Conservation (phyloP, 2,329 filamentous ascomycete species). For the Acarospora socialis region DNA sequence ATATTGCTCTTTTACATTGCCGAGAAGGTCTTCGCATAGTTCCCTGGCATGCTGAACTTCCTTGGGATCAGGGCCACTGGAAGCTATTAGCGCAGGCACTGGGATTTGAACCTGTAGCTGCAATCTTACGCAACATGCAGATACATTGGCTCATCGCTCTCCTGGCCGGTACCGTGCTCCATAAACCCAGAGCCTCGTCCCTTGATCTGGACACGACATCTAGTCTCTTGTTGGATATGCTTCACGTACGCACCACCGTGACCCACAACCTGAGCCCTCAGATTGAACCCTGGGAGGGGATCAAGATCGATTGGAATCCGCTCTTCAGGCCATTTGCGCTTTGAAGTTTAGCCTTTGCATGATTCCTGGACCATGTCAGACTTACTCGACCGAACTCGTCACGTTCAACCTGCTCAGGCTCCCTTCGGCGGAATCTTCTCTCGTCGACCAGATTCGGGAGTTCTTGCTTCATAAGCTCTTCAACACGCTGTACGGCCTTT, state of each 20-base stretch:
- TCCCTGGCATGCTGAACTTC: conserved; percentile 80
- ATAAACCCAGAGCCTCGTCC: conserved; percentile 89
- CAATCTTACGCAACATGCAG: conserved; percentile 72
- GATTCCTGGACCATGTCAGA: conserved; percentile 13
- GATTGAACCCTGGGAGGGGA: conserved; percentile 83
- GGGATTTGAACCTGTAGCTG: conserved; percentile 2
- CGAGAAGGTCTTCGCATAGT: conserved; percentile 75
- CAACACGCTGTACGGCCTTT: conserved; percentile 70
- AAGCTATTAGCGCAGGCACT: conserved; percentile 20
- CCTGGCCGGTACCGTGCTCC: conserved; percentile 70
- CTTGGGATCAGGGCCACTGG: conserved; percentile 68
- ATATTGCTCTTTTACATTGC: conserved; percentile 78
- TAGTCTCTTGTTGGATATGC: conserved; percentile 90
- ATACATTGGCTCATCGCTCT: conserved; percentile 95
- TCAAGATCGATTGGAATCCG: conserved; percentile 85
- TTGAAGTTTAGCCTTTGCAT: conserved; percentile 17
- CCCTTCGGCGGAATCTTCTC: conserved; percentile 72
- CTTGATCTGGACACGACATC: conserved; percentile 96
- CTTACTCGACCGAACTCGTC: conserved; percentile 80
- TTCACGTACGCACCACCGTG: conserved; percentile 93
- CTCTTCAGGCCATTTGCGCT: conserved; percentile 99
- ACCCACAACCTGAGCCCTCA: conserved; percentile 90
- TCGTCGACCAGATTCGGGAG: conserved; percentile 92
- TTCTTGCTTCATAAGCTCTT: conserved; percentile 92
- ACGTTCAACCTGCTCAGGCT: conserved; percentile 67